Conservation (phyloP, 169 alveolate species). For the Cryptosporidium sp. region DNA sequence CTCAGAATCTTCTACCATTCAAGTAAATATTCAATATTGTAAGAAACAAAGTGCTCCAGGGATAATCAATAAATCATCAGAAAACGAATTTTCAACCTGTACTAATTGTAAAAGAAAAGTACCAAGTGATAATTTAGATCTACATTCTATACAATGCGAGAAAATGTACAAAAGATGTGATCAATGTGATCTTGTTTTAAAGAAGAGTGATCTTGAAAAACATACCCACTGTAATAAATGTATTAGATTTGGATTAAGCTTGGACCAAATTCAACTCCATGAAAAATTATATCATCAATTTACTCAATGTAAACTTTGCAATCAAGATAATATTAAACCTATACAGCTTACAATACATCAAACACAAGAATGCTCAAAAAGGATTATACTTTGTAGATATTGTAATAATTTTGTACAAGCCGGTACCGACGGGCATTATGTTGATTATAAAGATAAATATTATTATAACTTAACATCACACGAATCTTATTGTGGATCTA, state of each 20-base stretch:
- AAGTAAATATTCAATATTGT: background rate
- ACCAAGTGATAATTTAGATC: background rate
- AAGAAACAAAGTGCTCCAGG: background rate
- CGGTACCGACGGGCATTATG: conserved; percentile 62
- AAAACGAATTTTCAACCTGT: background rate
- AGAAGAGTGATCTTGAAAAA: conserved; percentile 21
- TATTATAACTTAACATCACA: conserved; percentile 76
- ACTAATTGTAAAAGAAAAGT: conserved; percentile 34
- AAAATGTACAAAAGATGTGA: conserved; percentile 17
- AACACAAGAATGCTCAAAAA: conserved; percentile 67
- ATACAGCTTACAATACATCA: conserved; percentile 50
- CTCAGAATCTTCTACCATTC: background rate
- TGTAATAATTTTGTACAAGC: conserved; percentile 76
- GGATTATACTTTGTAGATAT: conserved; percentile 76
- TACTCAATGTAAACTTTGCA: conserved; percentile 42
- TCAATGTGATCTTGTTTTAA: conserved; percentile 28
- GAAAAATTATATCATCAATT: conserved; percentile 33
- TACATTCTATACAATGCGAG: conserved; percentile 43
- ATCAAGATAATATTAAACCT: conserved; percentile 12
- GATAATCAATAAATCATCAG: background rate
- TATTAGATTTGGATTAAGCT: conserved; percentile 12
- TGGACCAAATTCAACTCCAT: conserved; percentile 10
- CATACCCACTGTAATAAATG: conserved; percentile 58
- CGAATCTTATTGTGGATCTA: conserved; percentile 78
- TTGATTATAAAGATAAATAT: conserved; percentile 64